Evolutionary conservation across 2,329 filamentous ascomycete genomes (phyloP).

Genomic region (Diaporthe aspalathi): DNA sequence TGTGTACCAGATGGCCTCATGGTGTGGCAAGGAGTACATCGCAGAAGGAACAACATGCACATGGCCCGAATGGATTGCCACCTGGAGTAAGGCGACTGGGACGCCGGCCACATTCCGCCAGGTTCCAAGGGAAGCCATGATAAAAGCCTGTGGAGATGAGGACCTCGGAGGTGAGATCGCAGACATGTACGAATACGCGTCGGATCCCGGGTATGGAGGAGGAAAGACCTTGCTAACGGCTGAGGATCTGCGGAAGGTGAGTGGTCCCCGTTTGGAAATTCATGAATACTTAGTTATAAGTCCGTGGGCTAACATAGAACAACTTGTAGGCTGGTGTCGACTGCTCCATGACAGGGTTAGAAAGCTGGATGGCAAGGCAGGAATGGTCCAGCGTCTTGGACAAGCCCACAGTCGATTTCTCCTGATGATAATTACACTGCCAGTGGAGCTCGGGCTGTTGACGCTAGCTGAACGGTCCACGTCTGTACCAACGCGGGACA

Average conservation of each 20-base stretch:
- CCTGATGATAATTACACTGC: no score
- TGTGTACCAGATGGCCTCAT: slow-evolving; percentile 59
- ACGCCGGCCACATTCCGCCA: slow-evolving; percentile 53
- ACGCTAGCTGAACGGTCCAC: no score
- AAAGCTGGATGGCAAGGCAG: slow-evolving; percentile 51
- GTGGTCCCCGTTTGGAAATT: slow-evolving; percentile 19
- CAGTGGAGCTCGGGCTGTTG: no score
- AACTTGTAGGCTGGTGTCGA: slow-evolving; percentile 59
- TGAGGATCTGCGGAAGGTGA: slow-evolving; percentile 57
- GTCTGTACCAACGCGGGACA: no score
- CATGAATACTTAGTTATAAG: neutral
- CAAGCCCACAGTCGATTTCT: neutral
- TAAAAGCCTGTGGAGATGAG: slow-evolving; percentile 50
- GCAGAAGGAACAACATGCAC: slow-evolving; percentile 58
- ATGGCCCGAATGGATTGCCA: slow-evolving; percentile 58
- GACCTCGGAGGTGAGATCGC: slow-evolving; percentile 58
- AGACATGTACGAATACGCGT: slow-evolving; percentile 60
- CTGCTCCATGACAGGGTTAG: slow-evolving; percentile 55
- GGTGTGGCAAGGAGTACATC: slow-evolving; percentile 58
- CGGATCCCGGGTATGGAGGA: slow-evolving; percentile 62
- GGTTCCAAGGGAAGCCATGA: slow-evolving; percentile 54
- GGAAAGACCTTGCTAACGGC: slow-evolving; percentile 56
- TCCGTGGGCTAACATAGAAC: neutral
- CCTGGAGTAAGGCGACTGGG: slow-evolving; percentile 54
- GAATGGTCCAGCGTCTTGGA: slow-evolving; percentile 47